These are phyloP conservation scores for Agapanthus africanus DNA, from an alignment of 106 monocot genomes.

Conservation along the genomic window DNA sequence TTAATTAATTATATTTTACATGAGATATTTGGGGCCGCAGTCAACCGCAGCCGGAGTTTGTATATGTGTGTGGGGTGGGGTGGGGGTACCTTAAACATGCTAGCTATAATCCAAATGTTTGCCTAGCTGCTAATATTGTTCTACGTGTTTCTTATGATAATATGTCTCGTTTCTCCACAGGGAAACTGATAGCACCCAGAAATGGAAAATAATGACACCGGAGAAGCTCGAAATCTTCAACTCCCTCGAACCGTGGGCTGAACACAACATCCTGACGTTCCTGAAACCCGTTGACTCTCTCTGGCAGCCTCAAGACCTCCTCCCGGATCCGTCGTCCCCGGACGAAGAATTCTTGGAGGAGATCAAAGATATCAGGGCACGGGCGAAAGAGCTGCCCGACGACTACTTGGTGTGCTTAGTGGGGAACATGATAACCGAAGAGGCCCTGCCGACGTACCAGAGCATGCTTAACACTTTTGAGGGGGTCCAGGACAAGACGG, in stretches of 20 bases:
- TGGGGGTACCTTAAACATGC: too few relatives aligned
- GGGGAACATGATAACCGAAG: conserved; percentile 23
- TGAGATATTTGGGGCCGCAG: too few relatives aligned
- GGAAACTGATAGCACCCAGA: too few relatives aligned
- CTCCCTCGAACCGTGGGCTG: conserved; percentile 12
- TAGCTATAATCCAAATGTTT: too few relatives aligned
- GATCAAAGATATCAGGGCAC: conserved; percentile 1
- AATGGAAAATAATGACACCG: conserved; percentile 1
- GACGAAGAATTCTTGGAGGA: conserved; percentile 10
- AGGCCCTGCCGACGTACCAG: conserved; percentile 16
- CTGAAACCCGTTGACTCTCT: conserved; percentile 14
- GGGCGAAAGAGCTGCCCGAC: conserved; percentile 9
- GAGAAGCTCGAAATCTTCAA: conserved; percentile 12
- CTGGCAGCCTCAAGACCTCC: conserved; percentile 24
- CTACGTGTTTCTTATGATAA: too few relatives aligned
- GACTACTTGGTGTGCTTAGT: conserved; percentile 14
- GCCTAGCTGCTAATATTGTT: too few relatives aligned
- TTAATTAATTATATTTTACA: too few relatives aligned
- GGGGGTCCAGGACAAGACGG: not conserved
- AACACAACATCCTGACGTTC: conserved; percentile 12
- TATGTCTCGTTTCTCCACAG: too few relatives aligned
- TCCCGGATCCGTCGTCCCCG: conserved; percentile 1
- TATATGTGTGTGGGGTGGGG: too few relatives aligned
- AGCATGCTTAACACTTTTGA: conserved; percentile 3
- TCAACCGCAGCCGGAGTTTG: too few relatives aligned